These are phyloP conservation scores for Sclerotinia minor DNA, from an alignment of 2,329 filamentous ascomycete species.

Conservation along the genomic window DNA sequence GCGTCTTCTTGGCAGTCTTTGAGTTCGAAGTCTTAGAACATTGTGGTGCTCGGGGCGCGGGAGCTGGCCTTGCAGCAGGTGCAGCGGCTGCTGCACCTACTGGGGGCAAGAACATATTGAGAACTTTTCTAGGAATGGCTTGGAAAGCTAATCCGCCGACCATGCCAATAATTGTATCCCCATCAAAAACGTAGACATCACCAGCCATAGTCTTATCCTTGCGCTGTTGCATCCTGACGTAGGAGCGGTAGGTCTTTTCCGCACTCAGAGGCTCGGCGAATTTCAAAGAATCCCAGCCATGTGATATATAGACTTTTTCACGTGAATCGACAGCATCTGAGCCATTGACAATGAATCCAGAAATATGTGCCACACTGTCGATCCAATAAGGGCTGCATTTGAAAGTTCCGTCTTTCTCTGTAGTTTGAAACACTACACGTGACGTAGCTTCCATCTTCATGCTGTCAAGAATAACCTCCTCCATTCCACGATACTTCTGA, in stretches of 20 bases:
- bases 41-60: conserved; percentile 31
- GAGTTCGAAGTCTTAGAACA: neutral
- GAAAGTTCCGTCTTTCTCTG: conserved; percentile 51
- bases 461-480: conserved; percentile 55
- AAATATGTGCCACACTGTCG: conserved; percentile 59
- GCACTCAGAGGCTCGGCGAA: conserved; percentile 49
- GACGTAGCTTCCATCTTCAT: conserved; percentile 52
- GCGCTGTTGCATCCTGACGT: conserved; percentile 52
- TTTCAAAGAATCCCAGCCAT: conserved; percentile 56
- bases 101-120: conserved; percentile 23
- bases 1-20: conserved; percentile 23
- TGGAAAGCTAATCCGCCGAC: conserved; percentile 48
- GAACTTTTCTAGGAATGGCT: conserved; percentile 23
- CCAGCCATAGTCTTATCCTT: conserved; percentile 45
- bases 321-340: conserved; percentile 48
- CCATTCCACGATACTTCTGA: conserved; percentile 56
- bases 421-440: conserved; percentile 50
- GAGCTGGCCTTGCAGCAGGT: conserved; percentile 43
- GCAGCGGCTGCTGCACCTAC: conserved; percentile 12
- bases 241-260: conserved; percentile 53
- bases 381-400: conserved; percentile 60
- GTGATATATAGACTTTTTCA: conserved; percentile 58
- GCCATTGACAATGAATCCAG: conserved; percentile 62
- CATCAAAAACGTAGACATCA: conserved; percentile 44
- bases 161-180: conserved; percentile 39